Percentiles rank a stretch among this genome's conserved stretches.
Evolutionary conservation across 140 eudicot genomes (phyloP).

Genomic region (Oenanthe javanica): DNA sequence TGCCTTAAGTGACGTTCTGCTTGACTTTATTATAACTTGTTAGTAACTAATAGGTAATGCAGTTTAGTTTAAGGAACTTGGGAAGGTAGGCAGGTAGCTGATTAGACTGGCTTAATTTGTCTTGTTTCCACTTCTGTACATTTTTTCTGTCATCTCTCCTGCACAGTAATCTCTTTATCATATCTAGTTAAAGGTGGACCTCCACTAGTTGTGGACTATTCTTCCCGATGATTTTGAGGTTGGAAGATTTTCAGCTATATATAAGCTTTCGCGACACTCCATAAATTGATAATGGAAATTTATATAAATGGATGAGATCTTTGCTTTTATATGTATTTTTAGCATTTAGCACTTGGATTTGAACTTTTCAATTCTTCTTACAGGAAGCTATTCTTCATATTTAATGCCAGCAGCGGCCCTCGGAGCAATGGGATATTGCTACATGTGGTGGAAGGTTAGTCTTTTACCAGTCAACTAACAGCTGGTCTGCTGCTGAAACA

Average conservation of each 20-base stretch:
- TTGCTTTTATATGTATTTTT: neutral
- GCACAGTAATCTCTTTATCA: neutral
- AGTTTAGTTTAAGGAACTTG: neutral
- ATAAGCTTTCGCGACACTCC: neutral
- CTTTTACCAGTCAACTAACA: neutral
- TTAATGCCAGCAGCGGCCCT: conserved; percentile 87
- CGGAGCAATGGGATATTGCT: conserved; percentile 95
- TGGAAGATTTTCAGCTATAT: neutral
- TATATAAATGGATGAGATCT: neutral
- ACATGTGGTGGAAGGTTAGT: conserved; percentile 93
- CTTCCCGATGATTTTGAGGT: neutral
- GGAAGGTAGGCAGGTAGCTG: neutral
- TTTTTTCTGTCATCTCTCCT: neutral
- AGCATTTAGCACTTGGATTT: neutral
- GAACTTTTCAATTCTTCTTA: neutral
- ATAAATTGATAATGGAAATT: neutral
- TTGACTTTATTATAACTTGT: neutral
- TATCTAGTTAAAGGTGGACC: neutral
- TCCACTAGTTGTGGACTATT: neutral
- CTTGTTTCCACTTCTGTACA: too few species aligned
- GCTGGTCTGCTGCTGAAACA: conserved; percentile 1
- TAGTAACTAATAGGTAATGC: neutral
- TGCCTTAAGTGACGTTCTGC: neutral
- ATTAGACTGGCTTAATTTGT: too few species aligned
- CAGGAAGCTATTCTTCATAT: conserved; percentile 68